Percentiles rank a stretch among this genome's conserved stretches.
Conservation (phyloP, 208 protist genomes). For the Leishmania major region DNA sequence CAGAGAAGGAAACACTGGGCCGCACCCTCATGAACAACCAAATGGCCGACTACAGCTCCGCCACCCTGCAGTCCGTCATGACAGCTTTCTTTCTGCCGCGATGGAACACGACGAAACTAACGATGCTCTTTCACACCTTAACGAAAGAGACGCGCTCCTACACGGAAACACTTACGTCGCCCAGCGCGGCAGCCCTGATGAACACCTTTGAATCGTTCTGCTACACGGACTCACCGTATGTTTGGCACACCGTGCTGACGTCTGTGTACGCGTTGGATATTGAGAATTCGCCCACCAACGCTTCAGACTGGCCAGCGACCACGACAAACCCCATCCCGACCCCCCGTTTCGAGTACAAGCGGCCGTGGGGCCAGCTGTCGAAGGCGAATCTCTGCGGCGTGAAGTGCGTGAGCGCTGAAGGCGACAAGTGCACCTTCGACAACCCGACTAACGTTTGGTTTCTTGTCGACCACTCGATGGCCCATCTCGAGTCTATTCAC, state of each 20-base stretch:
- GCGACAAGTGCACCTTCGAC: slow-evolving; percentile 28
- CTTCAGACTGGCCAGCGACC: not conserved
- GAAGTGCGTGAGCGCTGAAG: slow-evolving; percentile 45
- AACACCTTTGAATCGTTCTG: slow-evolving; percentile 34
- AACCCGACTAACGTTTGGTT: slow-evolving; percentile 75
- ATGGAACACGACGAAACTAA: slow-evolving; percentile 26
- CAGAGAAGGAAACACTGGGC: slow-evolving; percentile 50
- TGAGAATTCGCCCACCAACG: not conserved
- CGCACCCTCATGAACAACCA: slow-evolving; percentile 42
- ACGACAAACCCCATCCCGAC: slow-evolving; percentile 30
- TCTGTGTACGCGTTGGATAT: not conserved
- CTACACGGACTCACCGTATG: slow-evolving; percentile 27
- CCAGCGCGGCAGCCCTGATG: slow-evolving; percentile 18
- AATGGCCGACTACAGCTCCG: slow-evolving; percentile 45
- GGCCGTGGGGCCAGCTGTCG: slow-evolving; percentile 50
- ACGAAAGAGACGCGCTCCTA: slow-evolving; percentile 32
- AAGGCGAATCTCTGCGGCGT: slow-evolving; percentile 54
- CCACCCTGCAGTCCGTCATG: slow-evolving; percentile 43
- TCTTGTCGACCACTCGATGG: slow-evolving; percentile 45
- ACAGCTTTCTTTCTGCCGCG: slow-evolving; percentile 39
- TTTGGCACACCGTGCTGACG: slow-evolving; percentile 58
- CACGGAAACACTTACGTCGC: slow-evolving; percentile 24
- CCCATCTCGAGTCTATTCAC: slow-evolving; percentile 4
- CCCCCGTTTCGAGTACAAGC: slow-evolving; percentile 38
- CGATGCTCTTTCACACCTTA: slow-evolving; percentile 53